Evolutionary conservation across 73 alveolate genomes (phyloP), one percentile per base, ranked within the genome.

Genomic region (Breviolum minutum): DNA sequence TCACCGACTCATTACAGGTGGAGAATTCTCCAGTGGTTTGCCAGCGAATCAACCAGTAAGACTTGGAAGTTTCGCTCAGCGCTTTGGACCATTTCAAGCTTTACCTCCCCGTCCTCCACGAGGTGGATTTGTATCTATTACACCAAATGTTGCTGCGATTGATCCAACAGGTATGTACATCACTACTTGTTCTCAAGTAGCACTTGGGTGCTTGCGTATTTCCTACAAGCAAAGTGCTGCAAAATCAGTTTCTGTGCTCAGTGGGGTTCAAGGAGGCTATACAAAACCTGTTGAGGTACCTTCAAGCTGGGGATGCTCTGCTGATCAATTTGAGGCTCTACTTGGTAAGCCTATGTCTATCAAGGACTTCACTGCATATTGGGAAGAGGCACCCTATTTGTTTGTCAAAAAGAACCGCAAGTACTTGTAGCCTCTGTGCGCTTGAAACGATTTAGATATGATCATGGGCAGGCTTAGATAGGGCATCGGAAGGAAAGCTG

Each of bases 251-350:
- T 82, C 91, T 7, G 91, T 82, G 63, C 91, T 82, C 26, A 82
- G 91, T 61, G 91, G 91, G 12, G 91, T 82, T 48, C 26, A 29
- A 60, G 91, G 95, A 63, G 81, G 83, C 26, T 63, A 64, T 76
- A 29, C 96, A 11, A 40, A 30, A 66, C 70, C 87, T 3, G 14
- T 79, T 48, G 87, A 68, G 30, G 94, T 85, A 26, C 94, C 76
- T 13, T 26, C 74, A 26, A 62, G 79, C 32, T 85, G 94, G 94
- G 94, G 94, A 16, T 85, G 94, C 94, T 85, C 94, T 62, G 63
- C 94, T 5, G 79, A 30, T 5, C 8, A 62, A 63, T 85, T 62
- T 14, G 27, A 60, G 12, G 94, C 94, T 16, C 63, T 60, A 63
- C 8, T 85, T 27, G 94, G 94, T 0, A 22, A 85, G 94, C 76